Evolutionary conservation across 108 stramenopile genomes (phyloP), one percentile per base, ranked within the genome.

Genomic region (Phaeodactylum tricornutum): DNA sequence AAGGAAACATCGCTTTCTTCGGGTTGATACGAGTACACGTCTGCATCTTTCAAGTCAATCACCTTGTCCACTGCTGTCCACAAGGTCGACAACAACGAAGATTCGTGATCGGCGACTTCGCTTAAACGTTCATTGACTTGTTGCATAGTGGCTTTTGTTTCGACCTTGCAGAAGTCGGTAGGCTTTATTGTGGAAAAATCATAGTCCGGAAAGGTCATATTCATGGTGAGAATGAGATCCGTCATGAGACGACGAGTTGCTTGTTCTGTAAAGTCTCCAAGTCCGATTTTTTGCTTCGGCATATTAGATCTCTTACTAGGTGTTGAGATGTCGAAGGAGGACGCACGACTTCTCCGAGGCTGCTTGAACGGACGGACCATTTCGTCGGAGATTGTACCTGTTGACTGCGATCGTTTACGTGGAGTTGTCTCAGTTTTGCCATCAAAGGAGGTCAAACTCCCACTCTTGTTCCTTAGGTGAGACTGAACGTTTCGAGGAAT

Each of bases 181-280:
- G 91, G 82, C 16, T 71, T 69, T 25, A 82, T 66, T 37, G 67
- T 68, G 0, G 66, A 66, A 69, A 96, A 96, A 57, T 96, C 92
- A 56, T 94, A 93, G 69, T 96, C 95, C 2, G 93, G 92, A 56
- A 96, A 96, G 43, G 71, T 69, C 11, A 87, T 82, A 63, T 96
- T 94, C 42, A 96, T 55, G 11, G 95, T 96, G 36, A 85, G 50
- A 43, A 96, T 94, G 6, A 96, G 56, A 62, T 96, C 93, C 11
- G 93, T 91, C 64, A 92, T 79, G 9, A 92, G 74, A 46, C 87
- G 64, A 16, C 91, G 63, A 20, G 87, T 87, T 20, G 61, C 69
- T 35, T 79, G 55, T 30, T 88, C 84, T 2, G 65, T 76, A 50
- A 89, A 73, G 17, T 79, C 75, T 15, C 79, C 81, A 23, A 78